Conservation (phyloP, 257 asterid species). For the Verbena officinalis region DNA sequence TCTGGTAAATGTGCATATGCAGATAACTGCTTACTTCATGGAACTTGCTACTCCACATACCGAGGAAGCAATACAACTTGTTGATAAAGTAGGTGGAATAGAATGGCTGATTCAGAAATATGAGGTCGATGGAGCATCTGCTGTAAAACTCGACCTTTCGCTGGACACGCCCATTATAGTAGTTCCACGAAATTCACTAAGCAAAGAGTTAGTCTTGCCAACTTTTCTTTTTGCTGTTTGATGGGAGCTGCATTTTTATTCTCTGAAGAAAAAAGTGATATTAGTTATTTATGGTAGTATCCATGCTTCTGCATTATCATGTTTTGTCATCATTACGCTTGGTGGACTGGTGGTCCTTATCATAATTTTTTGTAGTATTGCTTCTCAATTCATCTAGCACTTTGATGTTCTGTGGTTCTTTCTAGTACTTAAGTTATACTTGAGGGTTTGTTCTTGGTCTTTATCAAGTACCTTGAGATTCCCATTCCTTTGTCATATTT, state of each 20-base stretch:
- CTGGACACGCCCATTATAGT: constrained; percentile 90
- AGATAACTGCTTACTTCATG: constrained; percentile 95
- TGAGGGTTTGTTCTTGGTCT: constrained; percentile 17
- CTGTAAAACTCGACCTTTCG: constrained; percentile 90
- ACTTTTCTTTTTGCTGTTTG: constrained; percentile 20
- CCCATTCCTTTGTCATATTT: constrained; percentile 14
- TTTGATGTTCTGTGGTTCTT: constrained; percentile 19
- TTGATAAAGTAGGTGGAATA: constrained; percentile 98
- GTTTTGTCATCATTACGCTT: constrained; percentile 1
- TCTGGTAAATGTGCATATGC: constrained; percentile 35
- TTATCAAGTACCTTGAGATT: constrained; percentile 10
- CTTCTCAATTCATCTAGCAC: constrained; percentile 9
- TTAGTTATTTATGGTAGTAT: constrained; percentile 13
- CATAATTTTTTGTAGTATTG: constrained; percentile 3
- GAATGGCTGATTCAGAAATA: constrained; percentile 97
- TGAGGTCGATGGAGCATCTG: constrained; percentile 97
- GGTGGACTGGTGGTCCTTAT: constrained; percentile 9
- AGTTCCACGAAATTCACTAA: constrained; percentile 85
- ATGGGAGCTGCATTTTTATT: constrained; percentile 24
- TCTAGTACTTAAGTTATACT: constrained; percentile 13
- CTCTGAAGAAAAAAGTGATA: constrained; percentile 18
- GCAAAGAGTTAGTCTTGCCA: constrained; percentile 82
- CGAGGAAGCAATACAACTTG: constrained; percentile 92
- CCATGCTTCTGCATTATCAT: background rate
- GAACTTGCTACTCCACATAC: constrained; percentile 97